These are phyloP conservation scores for Durotheca rogersii DNA, from an alignment of 495 filamentous ascomycete species.

Conservation along the genomic window DNA sequence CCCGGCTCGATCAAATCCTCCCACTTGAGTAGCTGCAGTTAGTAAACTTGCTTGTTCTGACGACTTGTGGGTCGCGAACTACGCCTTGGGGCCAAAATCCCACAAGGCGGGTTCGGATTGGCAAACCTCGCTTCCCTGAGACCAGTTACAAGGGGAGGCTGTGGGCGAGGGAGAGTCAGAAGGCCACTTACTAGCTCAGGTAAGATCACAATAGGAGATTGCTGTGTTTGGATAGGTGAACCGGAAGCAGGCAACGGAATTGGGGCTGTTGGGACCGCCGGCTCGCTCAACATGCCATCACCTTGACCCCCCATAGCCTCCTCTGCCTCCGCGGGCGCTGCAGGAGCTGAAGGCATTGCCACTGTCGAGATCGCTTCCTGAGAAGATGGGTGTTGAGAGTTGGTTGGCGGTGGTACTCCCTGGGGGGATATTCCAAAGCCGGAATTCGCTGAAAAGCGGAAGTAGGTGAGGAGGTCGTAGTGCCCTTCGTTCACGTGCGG, in stretches of 20 bases:
- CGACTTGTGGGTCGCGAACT: too few relatives aligned
- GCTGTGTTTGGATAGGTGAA: slow-evolving; percentile 4
- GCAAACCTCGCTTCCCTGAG: too few relatives aligned
- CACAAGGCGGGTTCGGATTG: too few relatives aligned
- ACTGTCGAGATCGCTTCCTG: too few relatives aligned
- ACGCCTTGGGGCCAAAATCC: too few relatives aligned
- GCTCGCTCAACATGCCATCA: background rate
- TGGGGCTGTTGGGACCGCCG: slow-evolving; percentile 4
- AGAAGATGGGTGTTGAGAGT: background rate
- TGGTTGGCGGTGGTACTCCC: background rate
- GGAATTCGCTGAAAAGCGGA: slow-evolving; percentile 15
- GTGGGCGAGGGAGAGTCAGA: too few relatives aligned
- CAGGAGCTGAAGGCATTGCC: background rate
- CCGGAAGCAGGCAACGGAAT: slow-evolving; percentile 11
- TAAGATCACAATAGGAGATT: slow-evolving; percentile 47
- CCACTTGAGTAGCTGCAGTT: too few relatives aligned
- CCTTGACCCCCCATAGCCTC: background rate
- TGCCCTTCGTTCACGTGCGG: slow-evolving; percentile 50
- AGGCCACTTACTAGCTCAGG: too few relatives aligned
- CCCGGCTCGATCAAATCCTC: slow-evolving; percentile 54
- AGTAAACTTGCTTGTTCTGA: too few relatives aligned
- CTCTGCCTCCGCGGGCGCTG: background rate
- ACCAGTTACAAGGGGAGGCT: too few relatives aligned
- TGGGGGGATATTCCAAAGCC: slow-evolving; percentile 7
- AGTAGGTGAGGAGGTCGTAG: slow-evolving; percentile 49